Percentiles rank a stretch among this genome's conserved stretches.
Conservation (phyloP, 75 land plant species). For the Gnetum montanum region DNA sequence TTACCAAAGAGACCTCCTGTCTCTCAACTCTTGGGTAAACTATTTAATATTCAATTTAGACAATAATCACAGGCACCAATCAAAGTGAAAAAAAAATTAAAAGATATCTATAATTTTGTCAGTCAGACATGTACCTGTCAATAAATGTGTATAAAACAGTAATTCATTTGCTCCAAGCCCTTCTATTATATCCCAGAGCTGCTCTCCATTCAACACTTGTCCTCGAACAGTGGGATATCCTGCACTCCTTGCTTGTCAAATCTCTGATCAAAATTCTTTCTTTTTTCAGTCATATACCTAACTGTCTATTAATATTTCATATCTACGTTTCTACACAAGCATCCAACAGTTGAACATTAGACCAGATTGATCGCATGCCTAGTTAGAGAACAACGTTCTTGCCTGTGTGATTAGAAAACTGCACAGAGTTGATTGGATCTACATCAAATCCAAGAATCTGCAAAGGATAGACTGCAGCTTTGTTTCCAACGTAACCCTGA, state of each 20-base stretch:
- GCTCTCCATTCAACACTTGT: slow-evolving; percentile 90
- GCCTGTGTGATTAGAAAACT: slow-evolving; percentile 99
- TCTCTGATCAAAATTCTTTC: no score
- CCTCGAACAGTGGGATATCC: slow-evolving; percentile 90
- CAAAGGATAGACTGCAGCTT: slow-evolving; percentile 96
- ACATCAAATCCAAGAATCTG: slow-evolving; percentile 97
- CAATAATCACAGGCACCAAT: no score
- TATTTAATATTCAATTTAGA: no score
- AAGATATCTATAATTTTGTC: no score
- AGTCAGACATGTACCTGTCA: slow-evolving; percentile 98
- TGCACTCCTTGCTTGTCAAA: slow-evolving; percentile 29
- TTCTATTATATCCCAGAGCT: slow-evolving; percentile 86
- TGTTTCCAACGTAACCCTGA: slow-evolving; percentile 98
- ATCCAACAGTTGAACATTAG: slow-evolving; percentile 17
- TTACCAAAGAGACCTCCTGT: no score
- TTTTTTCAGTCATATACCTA: background rate
- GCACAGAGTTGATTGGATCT: slow-evolving; percentile 96
- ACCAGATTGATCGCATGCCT: slow-evolving; percentile 18
- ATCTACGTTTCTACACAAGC: slow-evolving; percentile 4
- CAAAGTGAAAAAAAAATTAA: no score
- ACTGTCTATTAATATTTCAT: slow-evolving; percentile 6
- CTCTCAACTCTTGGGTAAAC: no score
- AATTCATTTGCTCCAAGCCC: slow-evolving; percentile 85
- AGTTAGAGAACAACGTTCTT: slow-evolving; percentile 36
- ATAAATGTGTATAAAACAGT: slow-evolving; percentile 82